Evolutionary conservation across 225 moss, liverwort and hornwort genomes (phyloP).

Genomic region (Neckera pumila): DNA sequence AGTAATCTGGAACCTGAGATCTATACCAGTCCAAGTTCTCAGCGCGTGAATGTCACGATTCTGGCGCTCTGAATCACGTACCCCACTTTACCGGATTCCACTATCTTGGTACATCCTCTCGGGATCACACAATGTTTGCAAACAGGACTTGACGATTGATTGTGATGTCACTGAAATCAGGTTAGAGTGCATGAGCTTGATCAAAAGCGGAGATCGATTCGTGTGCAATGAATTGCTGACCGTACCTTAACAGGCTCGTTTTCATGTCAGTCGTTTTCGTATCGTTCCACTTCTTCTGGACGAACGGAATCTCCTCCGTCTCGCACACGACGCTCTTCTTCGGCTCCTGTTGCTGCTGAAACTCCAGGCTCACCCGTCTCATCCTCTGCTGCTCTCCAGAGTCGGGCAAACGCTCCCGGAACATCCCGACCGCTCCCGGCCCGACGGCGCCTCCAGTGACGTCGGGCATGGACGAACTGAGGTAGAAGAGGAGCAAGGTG

Average conservation of each 20-base stretch:
- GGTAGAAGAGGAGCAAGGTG: slow-evolving; percentile 66
- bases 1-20: not conserved
- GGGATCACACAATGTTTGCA: not conserved
- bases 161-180: not conserved
- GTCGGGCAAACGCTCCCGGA: not conserved
- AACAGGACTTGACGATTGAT: not conserved
- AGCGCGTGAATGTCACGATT: not conserved
- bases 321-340: slow-evolving; percentile 26
- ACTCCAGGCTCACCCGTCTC: not conserved
- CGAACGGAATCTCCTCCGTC: slow-evolving; percentile 43
- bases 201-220: not conserved
- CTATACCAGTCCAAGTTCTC: not conserved
- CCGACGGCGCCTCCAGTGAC: not conserved
- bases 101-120: not conserved
- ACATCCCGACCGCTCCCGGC: not conserved
- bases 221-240: not conserved
- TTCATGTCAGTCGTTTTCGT: slow-evolving; percentile 47
- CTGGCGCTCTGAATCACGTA: not conserved
- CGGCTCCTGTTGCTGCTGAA: not conserved
- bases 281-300: slow-evolving; percentile 64
- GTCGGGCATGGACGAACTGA: slow-evolving; percentile 59
- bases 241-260: slow-evolving; percentile 32
- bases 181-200: not conserved
- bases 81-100: not conserved
- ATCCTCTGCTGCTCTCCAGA: not conserved